Evolutionary conservation across 345 rosid species (phyloP).

Genomic region (Crucihimalaya himalaica): DNA sequence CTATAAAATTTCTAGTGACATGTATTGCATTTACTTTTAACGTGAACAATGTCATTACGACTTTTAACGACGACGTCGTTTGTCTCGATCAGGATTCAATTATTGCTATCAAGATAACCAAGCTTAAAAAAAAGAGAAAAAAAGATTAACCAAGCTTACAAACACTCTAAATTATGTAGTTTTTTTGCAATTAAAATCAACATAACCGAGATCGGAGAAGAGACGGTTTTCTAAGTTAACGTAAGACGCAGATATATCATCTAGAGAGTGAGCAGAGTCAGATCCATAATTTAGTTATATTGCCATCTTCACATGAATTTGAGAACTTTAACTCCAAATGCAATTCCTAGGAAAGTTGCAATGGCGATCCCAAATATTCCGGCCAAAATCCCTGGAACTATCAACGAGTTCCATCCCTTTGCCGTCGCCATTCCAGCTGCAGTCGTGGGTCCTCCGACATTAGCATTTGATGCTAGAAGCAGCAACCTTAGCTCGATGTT

Average conservation of each 20-base stretch:
- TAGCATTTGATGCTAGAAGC: conserved; percentile 92
- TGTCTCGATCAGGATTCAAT: background rate
- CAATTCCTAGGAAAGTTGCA: conserved; percentile 76
- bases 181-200: conserved; percentile 3
- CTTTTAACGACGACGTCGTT: background rate
- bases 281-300: conserved; percentile 3
- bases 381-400: conserved; percentile 70
- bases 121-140: no score
- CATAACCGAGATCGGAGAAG: conserved; percentile 11
- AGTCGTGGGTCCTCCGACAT: conserved; percentile 90
- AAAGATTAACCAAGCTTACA: no score
- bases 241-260: background rate
- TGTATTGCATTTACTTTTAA: no score
- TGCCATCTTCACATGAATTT: conserved; percentile 48
- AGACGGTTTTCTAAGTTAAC: conserved; percentile 1
- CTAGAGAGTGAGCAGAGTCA: background rate
- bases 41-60: background rate
- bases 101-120: background rate
- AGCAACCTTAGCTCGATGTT: conserved; percentile 64
- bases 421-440: conserved; percentile 95
- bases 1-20: no score
- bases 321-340: conserved; percentile 56
- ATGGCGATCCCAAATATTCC: conserved; percentile 78
- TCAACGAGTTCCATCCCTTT: conserved; percentile 76
- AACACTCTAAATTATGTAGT: background rate